Evolutionary conservation across 139 green algal genomes (phyloP), one percentile per base, ranked within the genome.

Genomic region (Closterium sp.): DNA sequence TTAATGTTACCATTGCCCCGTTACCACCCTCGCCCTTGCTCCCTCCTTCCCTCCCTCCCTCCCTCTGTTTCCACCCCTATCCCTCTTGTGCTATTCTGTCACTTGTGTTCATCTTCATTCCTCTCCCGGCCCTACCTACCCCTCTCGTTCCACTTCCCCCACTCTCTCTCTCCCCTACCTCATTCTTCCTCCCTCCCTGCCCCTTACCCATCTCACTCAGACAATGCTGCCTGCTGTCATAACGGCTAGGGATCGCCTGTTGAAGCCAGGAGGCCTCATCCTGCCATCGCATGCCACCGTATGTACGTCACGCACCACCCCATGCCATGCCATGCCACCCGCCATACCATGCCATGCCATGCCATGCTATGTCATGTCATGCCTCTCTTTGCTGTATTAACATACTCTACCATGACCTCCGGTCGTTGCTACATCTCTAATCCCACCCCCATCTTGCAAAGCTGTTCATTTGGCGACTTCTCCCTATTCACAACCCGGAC

Each of bases 191-290:
- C 8, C 25, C 19, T 21, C 31, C 4, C 16, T 87, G 0, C 31
- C 31, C n/a, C 84, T 87, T 16, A 4, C 84, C n/a, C 8, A 32
- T 9, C 43, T 25, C 2, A n/a, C n/a, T 69, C 43, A 91, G 95
- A 96, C 96, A 81, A 99, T 99, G 97, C 93, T 99, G 32, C 97
- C 99, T 91, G 97, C 92, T 1, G 98, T 98, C 93, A 87, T 99
- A 0, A 97, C 95, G 64, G 97, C 98, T 0, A 94, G 97, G 0
- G 96, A 99, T 93, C 92, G 93, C 33, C 97, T 97, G 91, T 94
- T 99, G 10, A 98, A 98, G 91, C 96, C 96, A 0, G 97, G 96
- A 3, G 97, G 97, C 33, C 95, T 96, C 38, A 98, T 99, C 97
- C 98, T 98, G 93, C 97, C 97, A 31, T 92, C 89, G 31, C 21